Base-by-base conservation (phyloP, 225 moss, liverwort and hornwort species). In the Pseudisothecium myosuroides region DNA sequence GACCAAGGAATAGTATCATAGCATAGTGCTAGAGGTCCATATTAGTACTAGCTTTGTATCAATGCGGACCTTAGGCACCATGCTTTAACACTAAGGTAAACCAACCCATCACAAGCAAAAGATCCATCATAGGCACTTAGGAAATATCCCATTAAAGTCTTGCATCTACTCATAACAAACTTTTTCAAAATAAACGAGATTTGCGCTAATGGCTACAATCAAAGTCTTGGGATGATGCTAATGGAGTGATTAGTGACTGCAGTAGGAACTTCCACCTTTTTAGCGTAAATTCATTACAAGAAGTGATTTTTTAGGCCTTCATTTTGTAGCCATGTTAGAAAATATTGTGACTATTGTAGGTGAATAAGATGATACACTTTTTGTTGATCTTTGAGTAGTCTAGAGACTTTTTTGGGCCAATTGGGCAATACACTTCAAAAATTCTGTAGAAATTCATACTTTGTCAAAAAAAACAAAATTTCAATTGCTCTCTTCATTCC, bases 161-260 rank as follows among this genome's bases (percentile, higher is more conserved):
- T 76, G 20, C 20, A 32, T 49, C 32, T 4, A 49, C 0, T 4
- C 10, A 31, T 47, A 2, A 34, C 0, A 19, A 0, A 11, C 0
- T 34, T 50, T 18, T 34, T 12, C 2, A 34, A 32, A 63, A 14
- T 21, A 32, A 76, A 50, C 31, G 32, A 34, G 21, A 13, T 1
- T 34, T 76, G 13, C 5, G 5, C 50, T 50, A 12, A 4, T 50
- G 8, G 20, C 8, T 1, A 19, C 10, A 73, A 50, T 21, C 11
- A 49, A 49, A 49, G 49, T 49, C 7, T 19, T 12, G 7, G 12
- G 7, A 12, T 49, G 19, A 32, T 27, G 7, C 5, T 49, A 4
- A 75, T 32, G 1, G 12, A 49, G 5, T 19, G 32, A 20, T 75
- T 32, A 20, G 7, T 32, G 2, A 20, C 0, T 49, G 0, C 12